A percentile compares a stretch with the other conserved stretches of the same genome.
phyloP scores from a whole-genome alignment of 306 rosid genomes.

The Datisca glomerata region DNA sequence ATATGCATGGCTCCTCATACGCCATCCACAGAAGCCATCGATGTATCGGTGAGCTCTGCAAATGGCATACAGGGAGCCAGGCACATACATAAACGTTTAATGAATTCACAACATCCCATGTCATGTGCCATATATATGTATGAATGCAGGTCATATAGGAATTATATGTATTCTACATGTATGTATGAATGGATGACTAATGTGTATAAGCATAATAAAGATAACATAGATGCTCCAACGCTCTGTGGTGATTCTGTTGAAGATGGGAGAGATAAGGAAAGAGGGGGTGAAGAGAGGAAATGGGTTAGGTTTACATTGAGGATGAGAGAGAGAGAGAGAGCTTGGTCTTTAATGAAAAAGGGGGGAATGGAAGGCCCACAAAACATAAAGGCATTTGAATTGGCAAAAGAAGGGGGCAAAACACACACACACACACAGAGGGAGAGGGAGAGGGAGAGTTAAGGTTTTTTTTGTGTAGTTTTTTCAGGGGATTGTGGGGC shows the following conservation, averaged over 20 bases:
- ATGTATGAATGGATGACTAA: no score
- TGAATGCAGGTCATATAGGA: no score
- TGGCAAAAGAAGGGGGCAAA: constrained; percentile 5
- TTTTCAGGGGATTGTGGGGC: constrained; percentile 3
- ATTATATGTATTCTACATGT: no score
- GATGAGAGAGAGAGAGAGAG: neutral
- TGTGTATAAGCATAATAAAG: no score
- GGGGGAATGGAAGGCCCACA: constrained; percentile 6
- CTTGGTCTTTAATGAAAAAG: constrained; percentile 9
- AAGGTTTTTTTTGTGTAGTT: no score
- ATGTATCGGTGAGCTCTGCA: constrained; percentile 55
- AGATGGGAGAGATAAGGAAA: constrained; percentile 3
- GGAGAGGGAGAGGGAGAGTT: no score
- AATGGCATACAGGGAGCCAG: constrained; percentile 99
- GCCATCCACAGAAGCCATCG: constrained; percentile 88
- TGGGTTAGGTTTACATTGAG: constrained; percentile 4
- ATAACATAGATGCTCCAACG: no score
- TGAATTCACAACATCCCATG: no score
- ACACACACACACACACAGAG: constrained; percentile 6
- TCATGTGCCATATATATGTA: no score
- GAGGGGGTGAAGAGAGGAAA: constrained; percentile 9
- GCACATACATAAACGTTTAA: constrained; percentile 54
- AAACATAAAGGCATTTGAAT: neutral
- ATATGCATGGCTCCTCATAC: constrained; percentile 99
- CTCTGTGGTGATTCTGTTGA: no score